A percentile compares a stretch with the other conserved stretches of the same genome.
phyloP scores from a whole-genome alignment of 2,329 filamentous ascomycete genomes.

The Corynespora cassiicola region DNA sequence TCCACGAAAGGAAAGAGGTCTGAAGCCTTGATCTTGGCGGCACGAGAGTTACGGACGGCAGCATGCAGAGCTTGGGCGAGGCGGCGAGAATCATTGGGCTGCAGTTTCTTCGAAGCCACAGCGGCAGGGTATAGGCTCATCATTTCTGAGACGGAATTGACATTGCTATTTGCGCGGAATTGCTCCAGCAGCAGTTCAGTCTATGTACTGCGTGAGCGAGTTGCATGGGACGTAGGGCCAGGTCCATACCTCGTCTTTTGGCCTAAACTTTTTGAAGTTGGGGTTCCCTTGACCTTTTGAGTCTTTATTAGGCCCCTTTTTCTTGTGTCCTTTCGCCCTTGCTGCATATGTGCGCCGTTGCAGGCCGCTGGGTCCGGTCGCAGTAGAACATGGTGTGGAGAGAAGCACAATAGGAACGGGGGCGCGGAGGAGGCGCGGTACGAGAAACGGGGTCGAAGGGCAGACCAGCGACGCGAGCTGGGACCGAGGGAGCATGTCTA shows the following conservation, averaged over 20 bases:
- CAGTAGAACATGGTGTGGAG: conserved; percentile 10
- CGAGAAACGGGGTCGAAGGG: conserved; percentile 44
- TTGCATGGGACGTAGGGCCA: background rate
- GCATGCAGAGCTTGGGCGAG: conserved; percentile 47
- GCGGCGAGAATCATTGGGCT: conserved; percentile 29
- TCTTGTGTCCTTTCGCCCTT: conserved; percentile 9
- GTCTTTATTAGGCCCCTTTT: background rate
- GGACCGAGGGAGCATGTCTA: conserved; percentile 23
- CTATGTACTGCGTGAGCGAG: conserved; percentile 1
- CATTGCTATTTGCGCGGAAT: conserved; percentile 25
- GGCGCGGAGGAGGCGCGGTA: conserved; percentile 34
- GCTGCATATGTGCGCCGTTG: conserved; percentile 24
- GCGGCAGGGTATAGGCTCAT: conserved; percentile 37
- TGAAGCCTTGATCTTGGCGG: conserved; percentile 6
- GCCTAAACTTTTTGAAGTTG: too few relatives aligned
- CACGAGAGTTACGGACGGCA: conserved; percentile 29
- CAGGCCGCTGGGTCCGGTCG: background rate
- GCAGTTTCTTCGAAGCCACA: conserved; percentile 15
- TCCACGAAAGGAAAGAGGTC: conserved; percentile 39
- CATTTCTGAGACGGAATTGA: conserved; percentile 19
- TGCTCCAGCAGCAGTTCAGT: conserved; percentile 8
- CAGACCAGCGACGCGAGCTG: conserved; percentile 39
- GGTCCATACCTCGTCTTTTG: conserved; percentile 5
- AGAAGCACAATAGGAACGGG: conserved; percentile 13
- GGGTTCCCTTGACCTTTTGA: conserved; percentile 1